Evolutionary conservation across 2,329 filamentous ascomycete genomes (phyloP).

Genomic region (Calonectria pauciramosa): DNA sequence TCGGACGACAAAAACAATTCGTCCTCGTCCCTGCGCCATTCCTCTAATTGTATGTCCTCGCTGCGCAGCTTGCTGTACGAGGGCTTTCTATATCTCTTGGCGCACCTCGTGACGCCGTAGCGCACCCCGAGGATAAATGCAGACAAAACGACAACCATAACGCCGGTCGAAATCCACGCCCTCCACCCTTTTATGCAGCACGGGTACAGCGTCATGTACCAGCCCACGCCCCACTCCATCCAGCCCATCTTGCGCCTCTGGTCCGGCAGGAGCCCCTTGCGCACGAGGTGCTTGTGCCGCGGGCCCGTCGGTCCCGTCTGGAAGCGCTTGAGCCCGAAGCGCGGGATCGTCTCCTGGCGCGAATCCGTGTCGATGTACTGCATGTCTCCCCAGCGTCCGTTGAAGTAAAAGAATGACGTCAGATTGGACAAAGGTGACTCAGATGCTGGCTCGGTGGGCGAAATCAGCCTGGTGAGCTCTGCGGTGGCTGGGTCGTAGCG

Average conservation of each 20-base stretch:
- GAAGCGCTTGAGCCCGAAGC: constrained; percentile 51
- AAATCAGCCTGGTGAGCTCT: constrained; percentile 35
- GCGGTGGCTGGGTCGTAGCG: constrained; percentile 45
- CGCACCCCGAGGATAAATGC: constrained; percentile 26
- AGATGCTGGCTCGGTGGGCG: constrained; percentile 25
- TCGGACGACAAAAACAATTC: constrained; percentile 35
- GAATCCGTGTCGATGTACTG: constrained; percentile 49
- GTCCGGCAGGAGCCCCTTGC: constrained; percentile 50
- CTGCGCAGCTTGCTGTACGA: constrained; percentile 37
- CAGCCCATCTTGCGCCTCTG: constrained; percentile 38
- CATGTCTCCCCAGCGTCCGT: constrained; percentile 51
- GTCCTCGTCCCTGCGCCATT: constrained; percentile 51
- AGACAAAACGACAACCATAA: constrained; percentile 30
- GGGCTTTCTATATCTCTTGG: constrained; percentile 23
- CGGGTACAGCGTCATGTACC: constrained; percentile 50
- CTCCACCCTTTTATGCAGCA: constrained; percentile 53
- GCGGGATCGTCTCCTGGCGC: constrained; percentile 47
- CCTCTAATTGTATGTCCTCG: constrained; percentile 48
- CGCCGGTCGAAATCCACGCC: constrained; percentile 42
- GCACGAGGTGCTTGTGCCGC: constrained; percentile 48
- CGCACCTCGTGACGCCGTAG: constrained; percentile 20
- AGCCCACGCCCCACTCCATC: constrained; percentile 44
- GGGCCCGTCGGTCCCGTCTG: constrained; percentile 51
- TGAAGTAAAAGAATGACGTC: constrained; percentile 53
- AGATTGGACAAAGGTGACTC: constrained; percentile 39